Conservation (phyloP, 306 rosid genomes). For the Crotalaria pallida region DNA sequence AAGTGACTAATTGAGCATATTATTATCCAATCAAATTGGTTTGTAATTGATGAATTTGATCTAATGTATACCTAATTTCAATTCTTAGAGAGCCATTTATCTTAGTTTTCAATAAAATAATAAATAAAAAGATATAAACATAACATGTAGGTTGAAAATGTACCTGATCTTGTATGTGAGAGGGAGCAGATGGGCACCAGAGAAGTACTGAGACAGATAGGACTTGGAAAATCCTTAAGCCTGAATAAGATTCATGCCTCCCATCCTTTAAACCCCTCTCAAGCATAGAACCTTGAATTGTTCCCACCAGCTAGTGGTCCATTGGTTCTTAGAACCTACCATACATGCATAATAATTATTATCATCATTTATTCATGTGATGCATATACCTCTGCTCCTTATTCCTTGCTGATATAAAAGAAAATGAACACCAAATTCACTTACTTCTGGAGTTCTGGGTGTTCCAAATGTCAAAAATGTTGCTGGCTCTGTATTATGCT, state of each 20-base stretch:
- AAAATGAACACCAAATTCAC: background rate
- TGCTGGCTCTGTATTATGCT: constrained; percentile 16
- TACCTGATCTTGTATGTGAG: constrained; percentile 73
- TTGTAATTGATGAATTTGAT: background rate
- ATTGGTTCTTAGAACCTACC: constrained; percentile 42
- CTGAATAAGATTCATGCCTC: constrained; percentile 72
- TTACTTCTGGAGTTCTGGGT: constrained; percentile 48
- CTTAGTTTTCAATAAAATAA: background rate
- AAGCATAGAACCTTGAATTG: constrained; percentile 62
- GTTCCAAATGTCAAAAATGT: constrained; percentile 15
- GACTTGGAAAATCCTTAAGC: constrained; percentile 71
- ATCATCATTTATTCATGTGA: background rate
- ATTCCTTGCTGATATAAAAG: background rate
- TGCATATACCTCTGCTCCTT: background rate
- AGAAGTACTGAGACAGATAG: constrained; percentile 68
- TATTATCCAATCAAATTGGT: background rate
- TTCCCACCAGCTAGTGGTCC: constrained; percentile 75
- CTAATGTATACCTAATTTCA: background rate
- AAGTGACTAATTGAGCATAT: background rate
- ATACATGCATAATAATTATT: background rate
- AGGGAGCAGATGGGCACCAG: constrained; percentile 70
- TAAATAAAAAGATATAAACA: background rate
- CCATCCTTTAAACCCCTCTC: constrained; percentile 67
- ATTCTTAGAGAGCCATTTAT: background rate
- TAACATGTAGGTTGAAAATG: background rate